Evolutionary conservation across 306 rosid species (phyloP).

Genomic region (Mimosa bimucronata): DNA sequence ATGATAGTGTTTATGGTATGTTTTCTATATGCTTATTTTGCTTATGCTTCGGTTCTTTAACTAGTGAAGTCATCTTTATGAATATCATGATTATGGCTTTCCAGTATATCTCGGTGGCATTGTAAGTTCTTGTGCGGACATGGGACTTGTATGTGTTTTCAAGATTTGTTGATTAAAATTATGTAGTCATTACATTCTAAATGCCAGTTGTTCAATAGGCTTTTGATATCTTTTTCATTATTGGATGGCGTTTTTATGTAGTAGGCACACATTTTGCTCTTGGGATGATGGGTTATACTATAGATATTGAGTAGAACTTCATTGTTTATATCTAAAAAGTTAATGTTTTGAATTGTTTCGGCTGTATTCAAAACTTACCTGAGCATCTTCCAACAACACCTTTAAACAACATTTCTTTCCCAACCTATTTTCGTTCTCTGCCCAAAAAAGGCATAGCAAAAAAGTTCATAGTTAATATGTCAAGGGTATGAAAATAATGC

Average conservation of each 20-base stretch:
- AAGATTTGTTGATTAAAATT: constrained; percentile 8
- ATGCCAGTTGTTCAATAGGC: constrained; percentile 20
- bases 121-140: constrained; percentile 20
- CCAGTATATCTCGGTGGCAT: constrained; percentile 32
- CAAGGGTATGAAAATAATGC: not conserved
- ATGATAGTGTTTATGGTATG: constrained; percentile 96
- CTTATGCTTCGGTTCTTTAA: constrained; percentile 24
- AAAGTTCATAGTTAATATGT: not conserved
- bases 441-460: not conserved
- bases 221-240: constrained; percentile 33
- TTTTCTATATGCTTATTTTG: constrained; percentile 37
- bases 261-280: not conserved
- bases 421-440: not conserved
- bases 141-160: constrained; percentile 11
- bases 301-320: constrained; percentile 27
- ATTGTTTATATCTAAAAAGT: constrained; percentile 1
- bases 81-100: constrained; percentile 14
- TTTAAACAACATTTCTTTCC: not conserved
- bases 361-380: not conserved
- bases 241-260: constrained; percentile 29
- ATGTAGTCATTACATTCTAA: constrained; percentile 26
- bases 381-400: not conserved
- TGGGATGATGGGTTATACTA: constrained; percentile 1
- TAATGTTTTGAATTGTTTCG: not conserved
- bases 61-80: constrained; percentile 32